These are phyloP conservation scores for Aspergillus felis DNA, from an alignment of 2,329 filamentous ascomycete genomes.

Conservation along the genomic window DNA sequence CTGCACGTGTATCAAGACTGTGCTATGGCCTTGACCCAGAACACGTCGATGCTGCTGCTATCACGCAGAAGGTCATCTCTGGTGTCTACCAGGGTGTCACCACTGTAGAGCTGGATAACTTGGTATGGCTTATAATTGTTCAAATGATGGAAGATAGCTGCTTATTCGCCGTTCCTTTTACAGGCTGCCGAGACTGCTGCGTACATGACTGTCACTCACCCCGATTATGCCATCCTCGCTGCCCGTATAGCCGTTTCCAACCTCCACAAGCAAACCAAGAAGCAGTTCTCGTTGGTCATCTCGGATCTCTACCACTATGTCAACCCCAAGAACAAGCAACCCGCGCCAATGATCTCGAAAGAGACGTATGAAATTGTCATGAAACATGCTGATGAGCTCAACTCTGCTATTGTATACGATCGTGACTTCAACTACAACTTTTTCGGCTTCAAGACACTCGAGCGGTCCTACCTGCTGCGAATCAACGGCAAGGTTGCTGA, in stretches of 20 bases:
- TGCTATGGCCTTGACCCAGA: conserved; percentile 96
- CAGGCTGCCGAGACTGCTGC: conserved; percentile 97
- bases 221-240: conserved; percentile 97
- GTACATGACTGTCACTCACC: conserved; percentile 99
- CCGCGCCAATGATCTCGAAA: conserved; percentile 92
- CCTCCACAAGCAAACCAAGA: conserved; percentile 99
- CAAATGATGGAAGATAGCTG: background rate
- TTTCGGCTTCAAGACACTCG: conserved; percentile 98
- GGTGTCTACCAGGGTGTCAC: conserved; percentile 98
- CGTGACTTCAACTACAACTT: conserved; percentile 99
- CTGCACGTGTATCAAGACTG: conserved; percentile 91
- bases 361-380: conserved; percentile 89
- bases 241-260: conserved; percentile 98
- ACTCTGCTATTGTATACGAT: conserved; percentile 98
- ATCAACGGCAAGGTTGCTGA: conserved; percentile 95
- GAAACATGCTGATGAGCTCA: conserved; percentile 93
- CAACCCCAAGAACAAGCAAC: conserved; percentile 82
- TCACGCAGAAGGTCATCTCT: conserved; percentile 98
- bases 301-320: conserved; percentile 92
- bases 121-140: conserved; percentile 58
- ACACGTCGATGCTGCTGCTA: conserved; percentile 95
- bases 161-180: conserved; percentile 14
- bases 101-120: conserved; percentile 91
- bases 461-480: conserved; percentile 94
- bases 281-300: conserved; percentile 96